Conservation (phyloP, 495 filamentous ascomycete species). For the Oidiodendron maius region DNA sequence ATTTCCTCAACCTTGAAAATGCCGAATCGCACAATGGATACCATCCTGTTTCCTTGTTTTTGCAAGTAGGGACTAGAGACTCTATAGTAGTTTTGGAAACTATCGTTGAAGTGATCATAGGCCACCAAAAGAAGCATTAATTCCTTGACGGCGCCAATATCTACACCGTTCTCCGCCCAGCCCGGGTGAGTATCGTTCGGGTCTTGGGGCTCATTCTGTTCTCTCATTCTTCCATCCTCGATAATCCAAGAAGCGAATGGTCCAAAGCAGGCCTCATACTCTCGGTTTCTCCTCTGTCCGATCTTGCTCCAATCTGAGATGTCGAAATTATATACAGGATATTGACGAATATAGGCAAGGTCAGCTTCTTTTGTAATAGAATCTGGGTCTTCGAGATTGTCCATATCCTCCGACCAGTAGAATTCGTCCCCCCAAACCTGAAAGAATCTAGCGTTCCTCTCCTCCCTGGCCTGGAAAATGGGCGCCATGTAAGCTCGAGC, state of each 20-base stretch:
- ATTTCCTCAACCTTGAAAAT: constrained; percentile 4
- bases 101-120: constrained; percentile 6
- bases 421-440: background rate
- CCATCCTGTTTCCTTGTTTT: constrained; percentile 4
- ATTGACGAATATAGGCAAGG: constrained; percentile 2
- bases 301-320: constrained; percentile 6
- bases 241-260: constrained; percentile 6
- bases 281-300: constrained; percentile 5
- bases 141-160: constrained; percentile 5
- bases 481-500: constrained; percentile 3
- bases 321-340: constrained; percentile 5
- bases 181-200: constrained; percentile 1
- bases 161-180: background rate
- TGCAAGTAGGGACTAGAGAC: background rate
- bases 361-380: constrained; percentile 5
- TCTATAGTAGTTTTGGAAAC: constrained; percentile 1
- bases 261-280: constrained; percentile 6
- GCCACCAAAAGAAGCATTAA: constrained; percentile 6
- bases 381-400: background rate
- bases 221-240: constrained; percentile 4
- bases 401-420: background rate
- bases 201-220: constrained; percentile 1
- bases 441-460: constrained; percentile 1
- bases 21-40: constrained; percentile 5
- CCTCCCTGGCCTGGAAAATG: constrained; percentile 6